Evolutionary conservation across 2,329 filamentous ascomycete species (phyloP), one percentile per base, ranked within the genome.

Genomic region (Clonostachys rhizophaga): DNA sequence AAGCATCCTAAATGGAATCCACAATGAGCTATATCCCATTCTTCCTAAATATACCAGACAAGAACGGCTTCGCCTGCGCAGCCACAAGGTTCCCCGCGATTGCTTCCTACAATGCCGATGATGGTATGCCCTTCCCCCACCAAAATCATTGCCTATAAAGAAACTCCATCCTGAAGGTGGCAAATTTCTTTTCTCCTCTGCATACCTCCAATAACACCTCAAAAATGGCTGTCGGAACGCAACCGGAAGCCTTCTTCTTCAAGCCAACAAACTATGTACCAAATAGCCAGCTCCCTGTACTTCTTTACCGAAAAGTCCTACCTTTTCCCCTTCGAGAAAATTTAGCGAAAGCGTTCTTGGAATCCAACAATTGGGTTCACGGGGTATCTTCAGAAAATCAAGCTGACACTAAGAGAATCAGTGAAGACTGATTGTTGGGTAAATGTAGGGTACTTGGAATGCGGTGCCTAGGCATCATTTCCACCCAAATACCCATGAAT

Each of bases 401-500:
- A 42, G 1, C 4, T 16, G 3, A 8, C n/a, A 42, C 7, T 16
- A 9, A 9, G 16, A 9, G 12, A 42, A 9, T 4, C 20, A 9
- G 14, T 17, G 12, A 24, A 14, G 14, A 10, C 41, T 17, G 14
- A 42, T 24, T 17, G 14, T 6, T 9, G 13, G 14, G 4, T 14
- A 30, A 42, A 34, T 10, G 3, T 16, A 45, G 45, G 48, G 45
- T 24, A 45, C 47, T 13, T 44, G 36, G 35, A 39, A 42, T 10
- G 45, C 40, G 6, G 24, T 42, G 6, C 24, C 41, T 5, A 17
- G 42, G 10, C 48, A 49, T 42, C 48, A 42, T 24, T 47, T 47
- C 14, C 42, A 45, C 24, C 48, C 45, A 14, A 47, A 47, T 24
- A 47, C 45, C 2, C 41, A 47, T n/a, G 45, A 44, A 36, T 50